These are phyloP conservation scores for Sisymbrium irio DNA, from an alignment of 345 rosid species.

Conservation along the genomic window DNA sequence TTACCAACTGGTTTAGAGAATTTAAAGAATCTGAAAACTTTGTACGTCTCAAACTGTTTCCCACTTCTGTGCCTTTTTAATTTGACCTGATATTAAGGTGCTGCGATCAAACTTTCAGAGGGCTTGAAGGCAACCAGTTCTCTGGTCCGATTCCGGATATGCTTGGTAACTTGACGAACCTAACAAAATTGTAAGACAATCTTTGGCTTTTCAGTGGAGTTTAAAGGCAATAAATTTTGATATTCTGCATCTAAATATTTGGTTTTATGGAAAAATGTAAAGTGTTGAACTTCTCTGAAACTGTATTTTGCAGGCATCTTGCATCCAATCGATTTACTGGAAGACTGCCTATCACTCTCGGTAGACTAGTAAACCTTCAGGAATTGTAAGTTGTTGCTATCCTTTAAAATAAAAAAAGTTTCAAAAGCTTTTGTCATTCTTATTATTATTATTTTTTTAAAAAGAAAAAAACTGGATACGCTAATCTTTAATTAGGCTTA, in stretches of 20 bases:
- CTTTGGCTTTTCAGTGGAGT: background rate
- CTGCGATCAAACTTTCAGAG: background rate
- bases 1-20: constrained; percentile 45
- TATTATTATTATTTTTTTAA: no score
- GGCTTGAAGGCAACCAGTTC: background rate
- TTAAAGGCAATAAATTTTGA: background rate
- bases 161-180: constrained; percentile 35
- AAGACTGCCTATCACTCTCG: no score
- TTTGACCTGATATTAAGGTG: background rate
- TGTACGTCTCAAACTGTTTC: constrained; percentile 33
- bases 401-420: no score
- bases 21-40: constrained; percentile 37
- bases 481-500: background rate
- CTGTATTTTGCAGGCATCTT: no score
- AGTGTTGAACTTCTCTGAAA: no score
- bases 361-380: no score
- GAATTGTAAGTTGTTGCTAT: no score
- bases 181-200: constrained; percentile 42
- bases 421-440: no score
- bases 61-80: background rate
- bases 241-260: background rate
- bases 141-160: background rate
- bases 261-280: background rate
- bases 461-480: no score
- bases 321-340: no score